Percentiles rank a stretch among this genome's conserved stretches.
Conservation (phyloP, 495 filamentous ascomycete genomes). For the Podospora conica region DNA sequence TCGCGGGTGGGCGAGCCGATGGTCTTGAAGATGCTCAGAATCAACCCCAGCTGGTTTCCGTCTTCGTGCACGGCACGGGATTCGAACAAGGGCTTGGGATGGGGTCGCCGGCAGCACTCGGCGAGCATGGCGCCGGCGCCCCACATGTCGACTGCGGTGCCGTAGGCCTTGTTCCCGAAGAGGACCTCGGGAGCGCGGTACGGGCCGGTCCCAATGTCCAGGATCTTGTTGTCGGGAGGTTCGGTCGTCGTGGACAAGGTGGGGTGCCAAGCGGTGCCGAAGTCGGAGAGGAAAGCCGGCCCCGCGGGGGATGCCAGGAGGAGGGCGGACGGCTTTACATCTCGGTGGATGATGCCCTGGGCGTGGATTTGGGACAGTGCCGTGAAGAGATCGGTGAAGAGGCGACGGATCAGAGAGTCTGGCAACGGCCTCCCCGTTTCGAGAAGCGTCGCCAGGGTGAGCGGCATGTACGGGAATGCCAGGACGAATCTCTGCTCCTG, state of each 20-base stretch:
- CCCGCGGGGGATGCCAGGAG: constrained; percentile 62
- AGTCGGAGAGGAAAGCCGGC: constrained; percentile 76
- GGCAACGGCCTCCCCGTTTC: constrained; percentile 36
- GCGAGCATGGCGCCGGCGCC: constrained; percentile 79
- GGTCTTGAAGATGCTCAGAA: constrained; percentile 83
- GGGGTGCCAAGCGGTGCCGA: constrained; percentile 83
- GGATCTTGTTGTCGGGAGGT: constrained; percentile 62
- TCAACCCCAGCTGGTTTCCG: constrained; percentile 85
- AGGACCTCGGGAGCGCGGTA: constrained; percentile 89
- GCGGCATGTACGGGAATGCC: constrained; percentile 75
- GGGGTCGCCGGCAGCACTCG: constrained; percentile 51
- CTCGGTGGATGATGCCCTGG: constrained; percentile 77
- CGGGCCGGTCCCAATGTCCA: constrained; percentile 86
- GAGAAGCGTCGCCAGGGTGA: constrained; percentile 62
- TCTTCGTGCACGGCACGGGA: constrained; percentile 61
- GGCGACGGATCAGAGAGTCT: constrained; percentile 33
- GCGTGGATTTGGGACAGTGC: constrained; percentile 68
- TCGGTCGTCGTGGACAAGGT: constrained; percentile 53
- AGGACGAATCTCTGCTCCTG: constrained; percentile 66
- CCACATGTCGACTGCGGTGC: constrained; percentile 75
- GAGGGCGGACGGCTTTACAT: constrained; percentile 89
- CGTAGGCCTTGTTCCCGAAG: constrained; percentile 75
- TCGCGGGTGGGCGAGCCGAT: constrained; percentile 74
- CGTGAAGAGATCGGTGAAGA: constrained; percentile 61
- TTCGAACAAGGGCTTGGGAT: constrained; percentile 62